A percentile compares a stretch with the other conserved stretches of the same genome.
phyloP scores from a whole-genome alignment of 1,284 basidiomycete genomes.

The Neonothopanus nambi region DNA sequence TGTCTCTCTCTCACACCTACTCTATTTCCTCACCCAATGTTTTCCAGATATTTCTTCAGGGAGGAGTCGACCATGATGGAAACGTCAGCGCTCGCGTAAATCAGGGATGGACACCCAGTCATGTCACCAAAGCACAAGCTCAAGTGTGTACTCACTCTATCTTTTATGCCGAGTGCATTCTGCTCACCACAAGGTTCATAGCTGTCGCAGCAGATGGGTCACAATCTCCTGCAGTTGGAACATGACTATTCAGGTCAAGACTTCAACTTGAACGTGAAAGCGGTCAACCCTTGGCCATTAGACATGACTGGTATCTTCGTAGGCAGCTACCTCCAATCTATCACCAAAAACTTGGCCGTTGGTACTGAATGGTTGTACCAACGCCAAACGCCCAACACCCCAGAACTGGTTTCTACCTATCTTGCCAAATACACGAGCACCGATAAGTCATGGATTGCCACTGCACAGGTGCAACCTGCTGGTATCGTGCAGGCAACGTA shows the following conservation, averaged over 20 bases:
- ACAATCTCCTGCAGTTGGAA: conserved; percentile 91
- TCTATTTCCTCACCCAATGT: conserved; percentile 20
- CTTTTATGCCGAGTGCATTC: conserved; percentile 7
- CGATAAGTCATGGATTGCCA: conserved; percentile 88
- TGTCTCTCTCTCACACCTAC: conserved; percentile 7
- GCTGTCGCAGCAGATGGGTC: conserved; percentile 70
- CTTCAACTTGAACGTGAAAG: conserved; percentile 87
- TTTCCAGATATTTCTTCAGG: conserved; percentile 86
- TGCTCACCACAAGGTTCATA: conserved; percentile 28
- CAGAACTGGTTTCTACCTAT: conserved; percentile 83
- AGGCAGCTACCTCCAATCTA: conserved; percentile 92
- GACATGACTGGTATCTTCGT: conserved; percentile 95
- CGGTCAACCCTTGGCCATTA: conserved; percentile 88
- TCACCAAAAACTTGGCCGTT: conserved; percentile 88
- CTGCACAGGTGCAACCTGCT: conserved; percentile 85
- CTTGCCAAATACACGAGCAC: conserved; percentile 83
- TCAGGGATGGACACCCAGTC: conserved; percentile 81
- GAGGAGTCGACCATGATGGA: conserved; percentile 91
- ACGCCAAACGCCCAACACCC: conserved; percentile 68
- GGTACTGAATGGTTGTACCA: conserved; percentile 93
- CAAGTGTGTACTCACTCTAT: conserved; percentile 58
- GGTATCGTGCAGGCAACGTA: conserved; percentile 93
- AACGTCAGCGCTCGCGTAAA: conserved; percentile 90
- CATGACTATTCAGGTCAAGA: conserved; percentile 94
- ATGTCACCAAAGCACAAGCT: conserved; percentile 87